Evolutionary conservation across 2,329 filamentous ascomycete species (phyloP), one percentile per base, ranked within the genome.

Genomic region (Alternaria atra): DNA sequence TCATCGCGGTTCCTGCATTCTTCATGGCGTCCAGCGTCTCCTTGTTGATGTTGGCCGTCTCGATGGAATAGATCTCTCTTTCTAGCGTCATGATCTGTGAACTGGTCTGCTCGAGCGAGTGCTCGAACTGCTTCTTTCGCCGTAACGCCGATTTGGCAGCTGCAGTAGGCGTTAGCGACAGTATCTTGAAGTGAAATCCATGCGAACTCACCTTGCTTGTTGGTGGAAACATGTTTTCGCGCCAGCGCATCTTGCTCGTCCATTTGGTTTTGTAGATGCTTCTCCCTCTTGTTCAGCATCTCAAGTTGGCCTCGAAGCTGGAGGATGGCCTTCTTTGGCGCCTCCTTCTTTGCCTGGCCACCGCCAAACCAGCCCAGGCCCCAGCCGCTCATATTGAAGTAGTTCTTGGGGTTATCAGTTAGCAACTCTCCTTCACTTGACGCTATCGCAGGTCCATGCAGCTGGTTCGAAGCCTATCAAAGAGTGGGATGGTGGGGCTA

Each of bases 21-120:
- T 97, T 90, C 93, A 99, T 97, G 7, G 94, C 94, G 69, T 90
- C 87, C 67, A 98, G 85, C 12, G 95, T 99, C 84, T 97, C 94
- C 82, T 94, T 90, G 85, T 99, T 99, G 84, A 99, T 97, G 79
- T 98, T 99, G 64, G 95, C 95, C 48, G 94, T 93, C 81, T 99
- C 95, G 83, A 99, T 98, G 61, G 92, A 90, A 80, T 95, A 95
- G 76, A 98, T 96, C 80, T 99, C 93, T 76, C 94, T 91, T 80
- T 99, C 95, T 44, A 99, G 85, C 23, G 95, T 97, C 72, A 89
- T 88, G 75, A 98, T 96, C 82, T 98, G 94, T 32, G 91, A 88
- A 61, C 88, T 86, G 1, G 94, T 98, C 82, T 97, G 94, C 69
- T 97, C 93, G 60, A 97, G 87, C 58, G 92, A 92, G 80, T 94